Evolutionary conservation across 345 rosid species (phyloP), one percentile per base, ranked within the genome.

Genomic region (Adansonia digitata): DNA sequence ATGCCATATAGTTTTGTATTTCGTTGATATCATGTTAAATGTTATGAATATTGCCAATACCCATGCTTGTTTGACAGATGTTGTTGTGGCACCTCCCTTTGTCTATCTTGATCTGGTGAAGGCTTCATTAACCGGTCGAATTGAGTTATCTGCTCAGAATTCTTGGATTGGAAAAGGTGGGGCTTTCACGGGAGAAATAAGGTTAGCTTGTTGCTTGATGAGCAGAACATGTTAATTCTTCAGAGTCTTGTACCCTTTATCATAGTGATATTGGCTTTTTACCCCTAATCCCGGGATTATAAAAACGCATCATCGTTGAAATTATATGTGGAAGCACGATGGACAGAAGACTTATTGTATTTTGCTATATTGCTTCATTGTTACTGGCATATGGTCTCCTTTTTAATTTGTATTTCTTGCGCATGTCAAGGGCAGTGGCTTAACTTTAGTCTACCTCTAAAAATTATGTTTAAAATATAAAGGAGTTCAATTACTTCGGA

Each of bases 151-250:
- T 24, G 31, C 34, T 55, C 61, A 55, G 61, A 55, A 55, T 31
- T 55, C 61, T 55, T 55, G 61, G 61, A 55, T 55, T 11, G 61
- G 61, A 12, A 55, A 55, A 55, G 31, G 31, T 24, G 61, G 61
- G 56, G 99, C 99, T 75, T 95, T 95, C 84, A 95, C 99, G 0
- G 99, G 99, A 79, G 99, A 95, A 89, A 95, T 95, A 88, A 95
- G 98, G 98, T 95, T 73, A 43, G 68, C 26, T 18, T 26, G 22
- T 22, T 73, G 3, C 15, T 43, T 15, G 13, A 18, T 45, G 40
- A 31, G 68, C 69, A 11, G 5, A 45, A 46, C 9, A 15, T 17
- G 18, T 18, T 55, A 10, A 10, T 63, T 45, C 13, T 62, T 63
- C 45, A 49, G 49, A 27, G 24, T 59, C 59, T 18, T 18, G 10